Evolutionary conservation across 345 rosid genomes (phyloP), one percentile per base, ranked within the genome.

Genomic region (Acer yangbiense): DNA sequence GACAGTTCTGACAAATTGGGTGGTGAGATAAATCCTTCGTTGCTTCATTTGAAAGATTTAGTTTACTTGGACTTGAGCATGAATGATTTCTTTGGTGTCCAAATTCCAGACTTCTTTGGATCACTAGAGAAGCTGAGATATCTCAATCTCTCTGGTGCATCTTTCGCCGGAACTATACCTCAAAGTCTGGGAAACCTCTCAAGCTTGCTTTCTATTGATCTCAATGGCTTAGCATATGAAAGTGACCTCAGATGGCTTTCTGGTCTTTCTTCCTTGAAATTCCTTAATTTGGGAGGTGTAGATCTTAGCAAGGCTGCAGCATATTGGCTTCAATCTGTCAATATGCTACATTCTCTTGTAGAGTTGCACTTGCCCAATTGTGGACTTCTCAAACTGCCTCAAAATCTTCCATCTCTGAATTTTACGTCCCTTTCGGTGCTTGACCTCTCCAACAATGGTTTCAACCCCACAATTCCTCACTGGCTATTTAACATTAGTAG

Each of bases 261-360:
- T 4, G 20, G 65, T 5, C 83, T 78, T 64, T 73, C 76, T 25
- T 76, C 78, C 16, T 58, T 81, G 46, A 67, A 79, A 35, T 61
- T 76, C 78, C 74, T 84, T 1, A 67, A 80, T 52, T 50, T 85
- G 52, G 86, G 72, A 10, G 2, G 21, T 44, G 73, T 73, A 2
- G 68, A 83, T 18, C 83, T 85, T 3, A 68, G 78, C 27, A 44
- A 61, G 29, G 72, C 68, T 13, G 61, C 54, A 68, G 55, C 43
- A 17, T 18, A 69, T 29, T 86, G 89, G 88, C 72, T 76, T 25
- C 50, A 77, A 14, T 55, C 75, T 16, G 6, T 74, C 14, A 84
- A 80, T 43, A 76, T 76, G 79, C 81, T 86, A 63, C 82, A 86
- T 69, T 84, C 85, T 1, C 76, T 88, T 13, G 18, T 27, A 8